Conservation (phyloP, 139 green algal genomes). For the Chlorella sp. region DNA sequence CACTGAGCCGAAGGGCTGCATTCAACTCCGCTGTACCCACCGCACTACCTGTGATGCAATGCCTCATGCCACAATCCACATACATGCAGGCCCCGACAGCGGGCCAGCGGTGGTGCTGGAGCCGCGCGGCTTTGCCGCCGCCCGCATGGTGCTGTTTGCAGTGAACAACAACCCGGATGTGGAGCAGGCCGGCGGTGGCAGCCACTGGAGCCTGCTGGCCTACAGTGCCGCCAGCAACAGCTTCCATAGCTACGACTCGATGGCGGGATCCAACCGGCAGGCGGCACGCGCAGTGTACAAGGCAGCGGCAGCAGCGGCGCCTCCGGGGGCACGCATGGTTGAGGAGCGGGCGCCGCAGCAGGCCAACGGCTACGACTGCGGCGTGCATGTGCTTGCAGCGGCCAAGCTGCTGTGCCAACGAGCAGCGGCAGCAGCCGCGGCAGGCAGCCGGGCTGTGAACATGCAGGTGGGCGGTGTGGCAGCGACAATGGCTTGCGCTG, state of each 20-base stretch:
- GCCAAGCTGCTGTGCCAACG: constrained; percentile 39
- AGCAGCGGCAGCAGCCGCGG: not conserved
- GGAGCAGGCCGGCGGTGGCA: constrained; percentile 50
- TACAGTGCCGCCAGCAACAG: constrained; percentile 43
- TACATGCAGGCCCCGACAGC: not conserved
- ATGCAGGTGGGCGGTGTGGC: not conserved
- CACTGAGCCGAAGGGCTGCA: no score
- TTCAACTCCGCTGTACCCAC: no score
- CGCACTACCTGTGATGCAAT: no score
- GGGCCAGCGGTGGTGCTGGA: not conserved
- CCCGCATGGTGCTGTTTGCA: constrained; percentile 64
- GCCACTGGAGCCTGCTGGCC: constrained; percentile 70
- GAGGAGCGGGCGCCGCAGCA: constrained; percentile 54
- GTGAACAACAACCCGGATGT: constrained; percentile 80
- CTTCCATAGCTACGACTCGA: constrained; percentile 73
- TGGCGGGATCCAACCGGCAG: constrained; percentile 37
- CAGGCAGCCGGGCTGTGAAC: not conserved
- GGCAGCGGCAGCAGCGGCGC: not conserved
- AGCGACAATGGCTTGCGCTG: no score
- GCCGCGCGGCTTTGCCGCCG: not conserved
- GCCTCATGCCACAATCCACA: no score
- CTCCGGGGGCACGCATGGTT: not conserved
- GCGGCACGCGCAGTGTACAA: constrained; percentile 27
- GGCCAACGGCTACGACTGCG: constrained; percentile 79
- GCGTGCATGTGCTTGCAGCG: constrained; percentile 70